Evolutionary conservation across 352 stramenopile genomes (phyloP).

Genomic region (Globisporangium nagaii): DNA sequence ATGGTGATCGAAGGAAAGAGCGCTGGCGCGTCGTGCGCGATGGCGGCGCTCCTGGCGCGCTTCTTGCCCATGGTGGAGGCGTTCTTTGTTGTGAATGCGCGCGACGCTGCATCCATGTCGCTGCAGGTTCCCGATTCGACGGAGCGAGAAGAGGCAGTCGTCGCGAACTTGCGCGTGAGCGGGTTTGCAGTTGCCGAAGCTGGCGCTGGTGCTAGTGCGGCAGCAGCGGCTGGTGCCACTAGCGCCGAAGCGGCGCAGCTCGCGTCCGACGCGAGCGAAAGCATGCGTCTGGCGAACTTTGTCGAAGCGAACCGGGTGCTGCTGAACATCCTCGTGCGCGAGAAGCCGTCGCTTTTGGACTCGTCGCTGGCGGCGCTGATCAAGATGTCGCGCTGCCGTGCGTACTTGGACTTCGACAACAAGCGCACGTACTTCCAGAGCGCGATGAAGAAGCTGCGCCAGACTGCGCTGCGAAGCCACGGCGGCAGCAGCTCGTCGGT

Average conservation of each 20-base stretch:
- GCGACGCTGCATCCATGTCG: constrained; percentile 76
- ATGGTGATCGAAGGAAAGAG: constrained; percentile 88
- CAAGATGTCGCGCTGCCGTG: constrained; percentile 92
- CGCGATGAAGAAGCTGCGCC: constrained; percentile 89
- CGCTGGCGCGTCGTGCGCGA: constrained; percentile 80
- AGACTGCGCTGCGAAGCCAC: constrained; percentile 77
- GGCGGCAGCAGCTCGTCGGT: constrained; percentile 89
- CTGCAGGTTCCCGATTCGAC: constrained; percentile 63
- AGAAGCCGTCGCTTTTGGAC: constrained; percentile 95
- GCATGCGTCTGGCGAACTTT: constrained; percentile 87
- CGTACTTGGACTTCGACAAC: constrained; percentile 98
- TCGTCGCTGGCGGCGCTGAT: constrained; percentile 94
- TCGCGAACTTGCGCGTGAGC: constrained; percentile 59
- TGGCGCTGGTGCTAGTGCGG: constrained; percentile 27
- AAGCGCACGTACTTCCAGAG: constrained; percentile 99
- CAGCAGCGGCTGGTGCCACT: background rate
- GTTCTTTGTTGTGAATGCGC: constrained; percentile 98
- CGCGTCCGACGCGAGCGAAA: constrained; percentile 47
- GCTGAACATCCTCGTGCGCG: constrained; percentile 96
- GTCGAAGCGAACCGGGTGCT: constrained; percentile 95
- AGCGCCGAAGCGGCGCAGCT: constrained; percentile 21
- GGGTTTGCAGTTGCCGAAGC: constrained; percentile 37
- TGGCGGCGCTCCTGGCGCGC: constrained; percentile 92
- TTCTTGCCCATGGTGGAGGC: constrained; percentile 98
- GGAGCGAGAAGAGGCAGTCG: constrained; percentile 72